Conservation (phyloP, 495 filamentous ascomycete species). For the Aspergillus conjunctus region DNA sequence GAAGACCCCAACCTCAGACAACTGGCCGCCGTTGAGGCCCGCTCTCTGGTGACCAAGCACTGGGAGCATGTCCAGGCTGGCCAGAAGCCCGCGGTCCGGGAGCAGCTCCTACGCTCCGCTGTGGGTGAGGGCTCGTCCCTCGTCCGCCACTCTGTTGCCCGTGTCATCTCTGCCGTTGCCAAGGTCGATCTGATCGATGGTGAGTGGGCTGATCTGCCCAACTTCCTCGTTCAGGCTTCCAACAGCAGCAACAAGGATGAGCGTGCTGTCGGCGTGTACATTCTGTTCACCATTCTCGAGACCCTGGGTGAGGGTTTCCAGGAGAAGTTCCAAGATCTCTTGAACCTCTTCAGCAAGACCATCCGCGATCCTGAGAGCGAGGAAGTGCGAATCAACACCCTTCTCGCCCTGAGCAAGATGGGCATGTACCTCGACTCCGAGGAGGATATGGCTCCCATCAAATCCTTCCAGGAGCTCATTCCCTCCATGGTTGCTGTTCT, state of each 20-base stretch:
- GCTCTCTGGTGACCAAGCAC: constrained; percentile 80
- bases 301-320: constrained; percentile 75
- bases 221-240: constrained; percentile 71
- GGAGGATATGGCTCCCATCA: constrained; percentile 71
- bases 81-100: constrained; percentile 76
- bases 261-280: constrained; percentile 88
- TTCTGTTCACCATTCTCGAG: constrained; percentile 89
- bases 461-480: constrained; percentile 72
- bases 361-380: constrained; percentile 88
- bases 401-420: constrained; percentile 87
- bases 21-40: constrained; percentile 84
- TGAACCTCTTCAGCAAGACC: constrained; percentile 81
- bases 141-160: constrained; percentile 82
- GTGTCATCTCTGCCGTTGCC: constrained; percentile 84
- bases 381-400: constrained; percentile 91
- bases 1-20: constrained; percentile 73
- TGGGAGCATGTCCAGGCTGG: constrained; percentile 65
- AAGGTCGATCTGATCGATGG: constrained; percentile 82
- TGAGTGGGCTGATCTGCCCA: constrained; percentile 82
- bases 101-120: constrained; percentile 78
- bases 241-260: constrained; percentile 70
- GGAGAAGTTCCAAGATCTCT: constrained; percentile 74
- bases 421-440: constrained; percentile 86
- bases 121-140: constrained; percentile 72
- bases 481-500: constrained; percentile 89